phyloP scores from a whole-genome alignment of 306 rosid genomes.

The Lagenaria siceraria region DNA sequence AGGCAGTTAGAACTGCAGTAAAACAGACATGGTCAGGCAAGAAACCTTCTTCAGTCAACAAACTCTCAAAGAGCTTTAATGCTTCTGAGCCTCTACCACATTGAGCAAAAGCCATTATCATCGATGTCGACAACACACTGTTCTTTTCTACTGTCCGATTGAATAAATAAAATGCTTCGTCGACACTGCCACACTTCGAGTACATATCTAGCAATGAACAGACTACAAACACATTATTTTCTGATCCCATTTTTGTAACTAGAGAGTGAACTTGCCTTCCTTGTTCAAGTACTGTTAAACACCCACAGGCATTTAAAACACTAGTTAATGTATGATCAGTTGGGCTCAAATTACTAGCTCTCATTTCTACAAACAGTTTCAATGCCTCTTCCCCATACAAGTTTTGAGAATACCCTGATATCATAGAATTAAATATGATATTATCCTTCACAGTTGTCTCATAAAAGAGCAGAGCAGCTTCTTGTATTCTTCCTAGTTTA shows the following conservation, averaged over 20 bases:
- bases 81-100: slow-evolving; percentile 50
- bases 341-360: slow-evolving; percentile 22
- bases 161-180: slow-evolving; percentile 32
- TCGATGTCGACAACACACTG: slow-evolving; percentile 41
- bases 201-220: slow-evolving; percentile 63
- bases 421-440: slow-evolving; percentile 41
- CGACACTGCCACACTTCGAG: slow-evolving; percentile 46
- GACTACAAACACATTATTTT: slow-evolving; percentile 39
- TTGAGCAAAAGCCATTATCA: slow-evolving; percentile 56
- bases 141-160: slow-evolving; percentile 32
- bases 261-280: slow-evolving; percentile 50
- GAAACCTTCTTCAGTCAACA: slow-evolving; percentile 23
- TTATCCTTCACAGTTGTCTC: slow-evolving; percentile 34
- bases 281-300: slow-evolving; percentile 32
- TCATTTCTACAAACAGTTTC: slow-evolving; percentile 46
- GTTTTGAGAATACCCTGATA: slow-evolving; percentile 44
- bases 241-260: slow-evolving; percentile 44
- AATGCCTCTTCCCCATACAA: slow-evolving; percentile 31
- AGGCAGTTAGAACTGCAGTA: slow-evolving; percentile 50
- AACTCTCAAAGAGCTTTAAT: slow-evolving; percentile 39
- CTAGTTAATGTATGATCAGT: slow-evolving; percentile 40
- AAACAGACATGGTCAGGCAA: slow-evolving; percentile 42
- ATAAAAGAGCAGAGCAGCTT: slow-evolving; percentile 29
- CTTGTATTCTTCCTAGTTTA: slow-evolving; percentile 22
- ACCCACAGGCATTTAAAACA: slow-evolving; percentile 47